phyloP scores from a whole-genome alignment of 208 protist genomes.

The Trypanosoma cruzi region DNA sequence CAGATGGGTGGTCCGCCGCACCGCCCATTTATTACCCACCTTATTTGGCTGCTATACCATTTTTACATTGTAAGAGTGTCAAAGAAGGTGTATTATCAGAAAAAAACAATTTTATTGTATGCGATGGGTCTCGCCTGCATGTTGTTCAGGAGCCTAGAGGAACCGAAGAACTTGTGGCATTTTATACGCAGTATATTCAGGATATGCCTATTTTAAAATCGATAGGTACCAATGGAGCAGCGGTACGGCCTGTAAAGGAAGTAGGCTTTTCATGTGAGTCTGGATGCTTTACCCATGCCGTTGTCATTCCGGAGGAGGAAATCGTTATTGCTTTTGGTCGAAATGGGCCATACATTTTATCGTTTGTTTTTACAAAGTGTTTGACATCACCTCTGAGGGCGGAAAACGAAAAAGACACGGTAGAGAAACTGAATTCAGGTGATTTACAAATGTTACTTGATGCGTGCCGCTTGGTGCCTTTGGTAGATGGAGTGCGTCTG shows the following conservation, averaged over 20 bases:
- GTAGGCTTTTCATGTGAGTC: slow-evolving; percentile 12
- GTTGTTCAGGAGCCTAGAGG: background rate
- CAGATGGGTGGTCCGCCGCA: slow-evolving; percentile 38
- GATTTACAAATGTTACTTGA: slow-evolving; percentile 26
- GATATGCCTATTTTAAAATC: slow-evolving; percentile 11
- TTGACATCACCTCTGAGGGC: background rate
- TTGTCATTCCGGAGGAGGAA: slow-evolving; percentile 3
- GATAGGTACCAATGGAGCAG: background rate
- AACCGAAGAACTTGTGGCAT: background rate
- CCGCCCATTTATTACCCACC: slow-evolving; percentile 54
- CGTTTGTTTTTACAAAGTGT: slow-evolving; percentile 13
- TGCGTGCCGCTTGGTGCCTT: slow-evolving; percentile 15
- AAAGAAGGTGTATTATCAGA: background rate
- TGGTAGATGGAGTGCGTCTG: slow-evolving; percentile 15
- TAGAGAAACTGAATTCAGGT: background rate
- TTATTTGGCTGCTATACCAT: slow-evolving; percentile 38
- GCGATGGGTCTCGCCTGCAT: slow-evolving; percentile 22
- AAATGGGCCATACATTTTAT: slow-evolving; percentile 28
- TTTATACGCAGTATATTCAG: slow-evolving; percentile 25
- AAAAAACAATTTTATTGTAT: slow-evolving; percentile 21
- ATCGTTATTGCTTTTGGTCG: slow-evolving; percentile 23
- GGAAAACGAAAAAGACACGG: background rate
- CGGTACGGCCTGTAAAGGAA: slow-evolving; percentile 3
- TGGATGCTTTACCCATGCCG: slow-evolving; percentile 25
- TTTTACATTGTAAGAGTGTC: slow-evolving; percentile 21